Evolutionary conservation across 345 rosid genomes (phyloP).

Genomic region (Iberis pinnata): DNA sequence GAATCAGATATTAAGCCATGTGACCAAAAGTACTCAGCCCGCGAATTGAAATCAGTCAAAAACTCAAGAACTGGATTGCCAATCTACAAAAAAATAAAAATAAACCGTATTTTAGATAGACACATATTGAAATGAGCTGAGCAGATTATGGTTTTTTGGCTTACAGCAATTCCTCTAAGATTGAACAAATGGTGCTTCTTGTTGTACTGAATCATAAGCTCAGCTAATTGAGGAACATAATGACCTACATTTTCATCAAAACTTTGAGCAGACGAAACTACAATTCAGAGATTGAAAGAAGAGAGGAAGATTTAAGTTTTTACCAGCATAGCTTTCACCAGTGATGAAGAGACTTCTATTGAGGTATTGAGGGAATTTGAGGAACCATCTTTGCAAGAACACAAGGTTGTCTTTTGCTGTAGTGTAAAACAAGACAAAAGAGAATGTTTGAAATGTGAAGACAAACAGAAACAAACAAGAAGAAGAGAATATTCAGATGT

Average conservation of each 20-base stretch:
- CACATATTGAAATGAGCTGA: background rate
- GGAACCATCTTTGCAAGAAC: conserved; percentile 84
- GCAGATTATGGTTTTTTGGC: conserved; percentile 17
- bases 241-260: conserved; percentile 47
- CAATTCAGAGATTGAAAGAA: background rate
- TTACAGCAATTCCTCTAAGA: conserved; percentile 87
- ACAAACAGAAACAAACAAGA: conserved; percentile 26
- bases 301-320: background rate
- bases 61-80: conserved; percentile 93
- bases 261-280: background rate
- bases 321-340: conserved; percentile 99
- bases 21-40: conserved; percentile 98
- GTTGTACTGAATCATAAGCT: conserved; percentile 76
- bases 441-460: conserved; percentile 15
- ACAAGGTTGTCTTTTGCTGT: conserved; percentile 86
- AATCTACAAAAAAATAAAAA: conserved; percentile 39
- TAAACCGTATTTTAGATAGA: too few species aligned
- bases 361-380: conserved; percentile 78
- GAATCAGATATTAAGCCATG: conserved; percentile 91
- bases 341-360: conserved; percentile 83
- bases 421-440: conserved; percentile 33
- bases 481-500: conserved; percentile 26
- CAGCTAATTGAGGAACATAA: conserved; percentile 85
- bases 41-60: conserved; percentile 77
- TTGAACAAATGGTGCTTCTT: conserved; percentile 66